Conservation (phyloP, 306 rosid genomes). For the Benincasa hispida region DNA sequence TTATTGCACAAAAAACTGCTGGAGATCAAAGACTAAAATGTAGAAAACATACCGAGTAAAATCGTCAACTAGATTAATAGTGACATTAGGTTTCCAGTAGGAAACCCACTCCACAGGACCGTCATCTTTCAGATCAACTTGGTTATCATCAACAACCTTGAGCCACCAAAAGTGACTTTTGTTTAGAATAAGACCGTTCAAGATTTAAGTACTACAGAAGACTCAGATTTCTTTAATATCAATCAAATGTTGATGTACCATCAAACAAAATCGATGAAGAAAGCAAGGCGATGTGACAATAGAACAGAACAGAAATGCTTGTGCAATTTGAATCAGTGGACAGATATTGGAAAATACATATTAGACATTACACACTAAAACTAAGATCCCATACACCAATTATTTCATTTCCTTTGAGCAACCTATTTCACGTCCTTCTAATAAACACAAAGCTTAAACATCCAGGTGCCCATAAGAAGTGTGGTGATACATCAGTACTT, state of each 20-base stretch:
- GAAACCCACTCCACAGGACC: conserved; percentile 73
- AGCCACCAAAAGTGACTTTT: conserved; percentile 19
- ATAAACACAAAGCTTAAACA: neutral
- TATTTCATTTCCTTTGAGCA: neutral
- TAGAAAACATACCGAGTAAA: conserved; percentile 51
- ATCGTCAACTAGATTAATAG: conserved; percentile 84
- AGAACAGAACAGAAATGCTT: neutral
- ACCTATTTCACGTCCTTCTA: neutral
- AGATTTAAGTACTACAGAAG: neutral
- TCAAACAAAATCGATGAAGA: neutral
- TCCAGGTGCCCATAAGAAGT: neutral
- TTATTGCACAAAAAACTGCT: neutral
- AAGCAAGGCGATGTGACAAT: too few relatives aligned
- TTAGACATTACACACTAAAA: neutral
- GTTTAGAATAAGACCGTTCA: conserved; percentile 3
- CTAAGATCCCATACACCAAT: neutral
- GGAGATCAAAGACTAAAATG: neutral
- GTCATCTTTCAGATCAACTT: conserved; percentile 46
- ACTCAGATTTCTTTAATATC: neutral
- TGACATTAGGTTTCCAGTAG: conserved; percentile 82
- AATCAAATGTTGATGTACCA: neutral
- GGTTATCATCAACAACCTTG: conserved; percentile 51
- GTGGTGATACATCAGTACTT: neutral
- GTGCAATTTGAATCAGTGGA: neutral
- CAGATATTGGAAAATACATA: conserved; percentile 1